Evolutionary conservation across 1,284 basidiomycete species (phyloP), one percentile per base, ranked within the genome.

Genomic region (Clitocybe nebularis): DNA sequence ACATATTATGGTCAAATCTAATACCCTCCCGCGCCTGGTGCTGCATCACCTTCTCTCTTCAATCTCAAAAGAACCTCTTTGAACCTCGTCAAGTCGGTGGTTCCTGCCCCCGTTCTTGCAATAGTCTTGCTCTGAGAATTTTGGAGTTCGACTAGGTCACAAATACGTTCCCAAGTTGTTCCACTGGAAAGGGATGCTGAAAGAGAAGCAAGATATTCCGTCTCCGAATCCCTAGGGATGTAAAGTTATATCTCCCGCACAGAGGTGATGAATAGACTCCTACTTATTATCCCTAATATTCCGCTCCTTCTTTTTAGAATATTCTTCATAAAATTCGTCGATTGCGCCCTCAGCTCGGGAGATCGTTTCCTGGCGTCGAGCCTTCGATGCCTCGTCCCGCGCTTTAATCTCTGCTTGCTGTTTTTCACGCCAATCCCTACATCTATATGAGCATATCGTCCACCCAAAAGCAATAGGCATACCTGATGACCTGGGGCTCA

Each of bases 111-210:
- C 26, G 85, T 77, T 28, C 93, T 81, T 14, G 93, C 86, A 55
- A 93, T 79, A 0, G 94, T 98, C 74, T 98, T 99, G 72, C 87
- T 91, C 68, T 94, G 92, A 45, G 93, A 96, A 66, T 98, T 97
- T 64, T 97, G 83, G 32, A 99, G 75, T 51, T 94, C 92, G 46
- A 98, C 69, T 41, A 88, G 67, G 36, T 87, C 85, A 59, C 85
- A 87, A 58, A 99, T 94, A 20, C 95, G 84, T 54, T 93, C 83
- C 96, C 96, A 99, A 4, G 94, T 94, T 14, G 95, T 97, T 24
- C 95, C 96, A 47, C 82, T 76, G 0, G 91, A 87, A 43, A 99
- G 78, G 16, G 85, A 81, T 40, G 85, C 83, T 17, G 81, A 79
- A 46, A 93, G 72, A 33, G 74, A 69, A 21, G 83, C 75, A 30